Percentiles rank a stretch among this genome's conserved stretches.
phyloP scores from a whole-genome alignment of 2,329 filamentous ascomycete genomes.

The Emergomyces orientalis region DNA sequence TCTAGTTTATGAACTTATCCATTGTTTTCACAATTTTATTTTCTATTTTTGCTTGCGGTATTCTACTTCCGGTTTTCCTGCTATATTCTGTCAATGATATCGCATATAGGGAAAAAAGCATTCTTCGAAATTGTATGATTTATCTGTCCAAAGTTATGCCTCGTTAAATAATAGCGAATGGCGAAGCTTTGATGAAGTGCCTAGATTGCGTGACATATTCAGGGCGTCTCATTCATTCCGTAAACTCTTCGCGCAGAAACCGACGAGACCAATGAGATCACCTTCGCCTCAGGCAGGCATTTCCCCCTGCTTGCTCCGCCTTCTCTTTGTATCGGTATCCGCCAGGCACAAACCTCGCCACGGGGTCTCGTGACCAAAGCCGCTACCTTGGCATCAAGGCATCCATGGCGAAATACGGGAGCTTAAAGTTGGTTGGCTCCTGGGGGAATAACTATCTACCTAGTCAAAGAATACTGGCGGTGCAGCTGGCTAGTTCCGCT shows the following conservation, averaged over 20 bases:
- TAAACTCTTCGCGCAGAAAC: neutral
- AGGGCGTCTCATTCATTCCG: neutral
- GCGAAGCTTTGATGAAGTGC: neutral
- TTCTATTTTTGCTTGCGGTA: neutral
- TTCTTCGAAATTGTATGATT: neutral
- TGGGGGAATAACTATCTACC: no score
- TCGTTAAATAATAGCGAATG: neutral
- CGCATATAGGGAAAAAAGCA: neutral
- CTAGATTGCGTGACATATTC: neutral
- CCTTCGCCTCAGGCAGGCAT: neutral
- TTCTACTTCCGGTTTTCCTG: neutral
- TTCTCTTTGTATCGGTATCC: neutral
- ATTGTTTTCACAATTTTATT: neutral
- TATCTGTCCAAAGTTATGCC: neutral
- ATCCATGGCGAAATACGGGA: conserved; percentile 4
- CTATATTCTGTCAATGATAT: neutral
- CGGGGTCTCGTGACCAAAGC: neutral
- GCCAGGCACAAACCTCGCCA: conserved; percentile 5
- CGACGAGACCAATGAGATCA: neutral
- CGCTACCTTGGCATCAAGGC: neutral
- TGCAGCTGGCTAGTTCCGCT: neutral
- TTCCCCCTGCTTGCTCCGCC: neutral
- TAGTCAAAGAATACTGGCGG: neutral
- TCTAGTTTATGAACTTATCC: neutral
- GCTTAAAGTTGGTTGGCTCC: neutral